Conservation (phyloP, 768 basidiomycete species). For the Suillus americanus region DNA sequence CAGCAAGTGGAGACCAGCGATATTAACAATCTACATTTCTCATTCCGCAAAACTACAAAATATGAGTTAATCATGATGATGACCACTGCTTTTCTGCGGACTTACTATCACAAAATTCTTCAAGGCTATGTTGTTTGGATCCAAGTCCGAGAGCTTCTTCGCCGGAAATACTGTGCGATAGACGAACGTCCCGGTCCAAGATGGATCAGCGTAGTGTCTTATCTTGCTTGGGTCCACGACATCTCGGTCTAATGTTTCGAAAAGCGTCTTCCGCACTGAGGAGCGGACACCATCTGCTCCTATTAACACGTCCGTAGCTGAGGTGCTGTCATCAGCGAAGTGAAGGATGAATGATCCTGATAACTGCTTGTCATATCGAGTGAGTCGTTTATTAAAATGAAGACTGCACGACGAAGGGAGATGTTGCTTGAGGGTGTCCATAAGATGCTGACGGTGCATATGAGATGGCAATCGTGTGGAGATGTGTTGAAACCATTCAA, state of each 20-base stretch:
- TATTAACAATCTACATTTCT: neutral
- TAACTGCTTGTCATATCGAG: slow-evolving; percentile 17
- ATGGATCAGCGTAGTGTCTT: slow-evolving; percentile 19
- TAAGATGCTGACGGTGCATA: slow-evolving; percentile 28
- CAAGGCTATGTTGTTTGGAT: slow-evolving; percentile 19
- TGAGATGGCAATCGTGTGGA: neutral
- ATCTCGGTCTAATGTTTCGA: slow-evolving; percentile 21
- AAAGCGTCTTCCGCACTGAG: slow-evolving; percentile 15
- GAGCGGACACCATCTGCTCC: slow-evolving; percentile 41
- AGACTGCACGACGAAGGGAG: slow-evolving; percentile 18
- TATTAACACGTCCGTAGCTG: slow-evolving; percentile 38
- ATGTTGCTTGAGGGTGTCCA: slow-evolving; percentile 20
- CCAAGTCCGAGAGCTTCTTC: slow-evolving; percentile 22
- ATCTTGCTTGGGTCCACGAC: slow-evolving; percentile 16
- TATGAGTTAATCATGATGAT: neutral
- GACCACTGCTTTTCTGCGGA: neutral
- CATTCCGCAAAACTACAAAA: slow-evolving; percentile 8
- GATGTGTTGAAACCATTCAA: slow-evolving; percentile 6
- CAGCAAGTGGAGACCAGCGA: neutral
- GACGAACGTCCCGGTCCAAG: slow-evolving; percentile 39
- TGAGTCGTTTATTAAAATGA: slow-evolving; percentile 33
- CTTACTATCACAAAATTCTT: slow-evolving; percentile 19
- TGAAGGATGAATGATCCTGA: slow-evolving; percentile 15
- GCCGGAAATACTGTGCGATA: slow-evolving; percentile 38
- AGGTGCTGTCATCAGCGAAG: slow-evolving; percentile 34